These are phyloP conservation scores for Chalciporus piperatus DNA, from an alignment of 768 basidiomycete genomes.

Conservation along the genomic window DNA sequence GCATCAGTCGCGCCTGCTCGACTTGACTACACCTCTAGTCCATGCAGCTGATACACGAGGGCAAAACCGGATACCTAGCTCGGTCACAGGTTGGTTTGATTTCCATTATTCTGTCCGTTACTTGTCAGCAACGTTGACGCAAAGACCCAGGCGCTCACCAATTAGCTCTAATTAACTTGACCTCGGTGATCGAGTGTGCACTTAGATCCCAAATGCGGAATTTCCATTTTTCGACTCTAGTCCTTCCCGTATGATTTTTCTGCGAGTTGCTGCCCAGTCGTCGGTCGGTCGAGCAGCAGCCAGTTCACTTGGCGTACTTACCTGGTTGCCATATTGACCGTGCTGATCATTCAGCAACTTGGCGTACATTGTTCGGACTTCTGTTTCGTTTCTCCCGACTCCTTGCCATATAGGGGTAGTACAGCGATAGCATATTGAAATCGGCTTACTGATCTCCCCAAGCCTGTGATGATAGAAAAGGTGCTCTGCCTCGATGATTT, in stretches of 20 bases:
- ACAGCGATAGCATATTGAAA: slow-evolving; percentile 27
- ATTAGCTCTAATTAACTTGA: slow-evolving; percentile 5
- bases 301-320: background rate
- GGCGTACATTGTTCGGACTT: background rate
- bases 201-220: slow-evolving; percentile 2
- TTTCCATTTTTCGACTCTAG: slow-evolving; percentile 11
- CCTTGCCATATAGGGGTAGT: slow-evolving; percentile 27
- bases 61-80: too few species aligned
- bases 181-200: slow-evolving; percentile 19
- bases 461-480: slow-evolving; percentile 31
- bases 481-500: slow-evolving; percentile 16
- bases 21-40: background rate
- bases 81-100: slow-evolving; percentile 7
- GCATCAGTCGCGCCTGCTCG: background rate
- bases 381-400: slow-evolving; percentile 9
- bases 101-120: background rate
- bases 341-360: slow-evolving; percentile 8
- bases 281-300: background rate
- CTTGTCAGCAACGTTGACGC: background rate
- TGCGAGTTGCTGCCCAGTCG: background rate
- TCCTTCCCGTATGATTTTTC: slow-evolving; percentile 7
- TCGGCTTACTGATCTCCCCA: slow-evolving; percentile 29
- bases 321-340: slow-evolving; percentile 2
- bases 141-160: background rate
- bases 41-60: too few species aligned